Percentiles rank a stretch among this genome's conserved stretches.
Evolutionary conservation across 2,329 filamentous ascomycete species (phyloP).

Genomic region (Magnaporthiopsis incrustans): DNA sequence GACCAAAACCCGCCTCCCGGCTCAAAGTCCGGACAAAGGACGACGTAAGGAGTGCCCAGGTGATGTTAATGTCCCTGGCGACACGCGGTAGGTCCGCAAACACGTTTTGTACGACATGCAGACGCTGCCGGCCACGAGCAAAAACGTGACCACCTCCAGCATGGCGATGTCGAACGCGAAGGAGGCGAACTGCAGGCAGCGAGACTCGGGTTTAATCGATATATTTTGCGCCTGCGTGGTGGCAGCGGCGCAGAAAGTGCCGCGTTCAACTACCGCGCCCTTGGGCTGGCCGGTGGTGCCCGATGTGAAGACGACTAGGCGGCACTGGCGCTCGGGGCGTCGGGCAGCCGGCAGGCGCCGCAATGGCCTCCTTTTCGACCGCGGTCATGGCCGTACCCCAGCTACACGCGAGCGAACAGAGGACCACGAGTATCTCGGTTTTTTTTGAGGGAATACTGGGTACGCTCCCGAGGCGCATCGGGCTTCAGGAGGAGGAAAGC

Average conservation of each 20-base stretch:
- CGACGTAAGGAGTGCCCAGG: neutral
- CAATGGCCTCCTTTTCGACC: neutral
- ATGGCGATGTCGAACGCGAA: slow-evolving; percentile 3
- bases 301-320: slow-evolving; percentile 46
- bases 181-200: slow-evolving; percentile 2
- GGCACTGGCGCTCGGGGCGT: neutral
- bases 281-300: slow-evolving; percentile 51
- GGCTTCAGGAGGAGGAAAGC: slow-evolving; percentile 16
- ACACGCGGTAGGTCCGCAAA: neutral
- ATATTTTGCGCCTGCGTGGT: neutral
- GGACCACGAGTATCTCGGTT: neutral
- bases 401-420: neutral
- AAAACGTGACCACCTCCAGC: slow-evolving; percentile 25
- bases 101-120: neutral
- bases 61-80: neutral
- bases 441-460: slow-evolving; percentile 9
- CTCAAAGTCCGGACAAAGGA: neutral
- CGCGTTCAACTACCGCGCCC: slow-evolving; percentile 21
- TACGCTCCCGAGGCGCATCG: slow-evolving; percentile 11
- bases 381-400: neutral
- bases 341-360: neutral
- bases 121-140: slow-evolving; percentile 23
- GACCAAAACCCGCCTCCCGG: neutral
- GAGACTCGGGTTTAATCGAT: neutral
- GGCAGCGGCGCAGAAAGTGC: neutral